These are phyloP conservation scores for Ustilago shanxiensis DNA, from an alignment of 1,284 basidiomycete species.

Conservation along the genomic window DNA sequence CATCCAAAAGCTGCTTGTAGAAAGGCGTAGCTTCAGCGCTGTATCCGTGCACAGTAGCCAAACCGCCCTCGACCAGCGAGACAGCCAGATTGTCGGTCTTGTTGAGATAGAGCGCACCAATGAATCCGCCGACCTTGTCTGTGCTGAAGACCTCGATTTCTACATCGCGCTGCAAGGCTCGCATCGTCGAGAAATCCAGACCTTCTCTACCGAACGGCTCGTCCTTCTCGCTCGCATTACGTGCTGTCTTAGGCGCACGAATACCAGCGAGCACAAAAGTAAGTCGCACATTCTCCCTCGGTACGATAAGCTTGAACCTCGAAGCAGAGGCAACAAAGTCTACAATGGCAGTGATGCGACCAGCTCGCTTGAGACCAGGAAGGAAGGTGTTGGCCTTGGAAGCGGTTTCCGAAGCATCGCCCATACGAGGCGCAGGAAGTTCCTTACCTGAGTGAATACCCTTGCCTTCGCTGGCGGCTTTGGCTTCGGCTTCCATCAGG, in stretches of 20 bases:
- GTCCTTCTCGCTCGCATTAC: conserved; percentile 83
- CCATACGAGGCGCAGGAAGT: conserved; percentile 75
- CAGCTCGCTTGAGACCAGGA: conserved; percentile 89
- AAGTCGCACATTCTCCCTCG: conserved; percentile 58
- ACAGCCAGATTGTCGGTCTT: conserved; percentile 82
- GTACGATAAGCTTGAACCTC: conserved; percentile 63
- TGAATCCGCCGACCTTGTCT: conserved; percentile 96
- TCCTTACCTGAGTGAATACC: conserved; percentile 96
- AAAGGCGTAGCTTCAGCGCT: conserved; percentile 86
- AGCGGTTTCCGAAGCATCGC: conserved; percentile 81
- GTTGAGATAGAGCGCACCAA: conserved; percentile 85
- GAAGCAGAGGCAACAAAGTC: conserved; percentile 82
- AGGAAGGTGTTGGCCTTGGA: conserved; percentile 75
- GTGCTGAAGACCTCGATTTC: conserved; percentile 90
- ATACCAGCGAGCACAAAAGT: conserved; percentile 70
- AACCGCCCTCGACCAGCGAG: conserved; percentile 83
- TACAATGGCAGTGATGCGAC: conserved; percentile 84
- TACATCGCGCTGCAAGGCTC: conserved; percentile 92
- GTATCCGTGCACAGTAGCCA: conserved; percentile 85
- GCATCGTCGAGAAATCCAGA: conserved; percentile 81
- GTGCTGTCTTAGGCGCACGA: conserved; percentile 71
- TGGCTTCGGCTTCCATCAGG: conserved; percentile 90
- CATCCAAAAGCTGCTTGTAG: conserved; percentile 82
- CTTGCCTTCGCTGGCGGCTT: conserved; percentile 80
- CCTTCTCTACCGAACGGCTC: conserved; percentile 91